These are phyloP conservation scores for Sclerotinia spermophila DNA, from an alignment of 2,329 filamentous ascomycete genomes.

Conservation along the genomic window DNA sequence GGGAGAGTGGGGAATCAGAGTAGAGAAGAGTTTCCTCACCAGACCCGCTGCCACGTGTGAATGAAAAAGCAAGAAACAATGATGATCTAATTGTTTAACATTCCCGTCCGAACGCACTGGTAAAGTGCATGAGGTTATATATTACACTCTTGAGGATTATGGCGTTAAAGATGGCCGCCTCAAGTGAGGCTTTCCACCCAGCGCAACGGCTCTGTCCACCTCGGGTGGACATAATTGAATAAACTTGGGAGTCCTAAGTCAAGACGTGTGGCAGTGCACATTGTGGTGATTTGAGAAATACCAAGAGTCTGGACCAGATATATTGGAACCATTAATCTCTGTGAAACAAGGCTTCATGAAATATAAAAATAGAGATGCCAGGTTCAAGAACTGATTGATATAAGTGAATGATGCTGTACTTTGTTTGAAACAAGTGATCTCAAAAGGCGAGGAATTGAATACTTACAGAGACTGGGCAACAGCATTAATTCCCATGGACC, in stretches of 20 bases:
- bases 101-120: neutral
- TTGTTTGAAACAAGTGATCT: neutral
- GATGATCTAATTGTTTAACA: neutral
- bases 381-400: neutral
- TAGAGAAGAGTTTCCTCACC: neutral
- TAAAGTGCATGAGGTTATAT: slow-evolving; percentile 8
- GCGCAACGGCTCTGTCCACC: neutral
- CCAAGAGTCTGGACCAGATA: neutral
- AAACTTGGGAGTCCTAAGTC: neutral
- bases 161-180: neutral
- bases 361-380: neutral
- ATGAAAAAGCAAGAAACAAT: neutral
- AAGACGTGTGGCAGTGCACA: slow-evolving; percentile 4
- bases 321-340: neutral
- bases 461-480: neutral
- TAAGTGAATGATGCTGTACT: neutral
- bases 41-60: neutral
- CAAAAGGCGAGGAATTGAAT: neutral
- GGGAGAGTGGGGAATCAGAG: neutral
- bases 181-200: neutral
- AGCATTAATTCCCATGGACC: neutral
- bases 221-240: neutral
- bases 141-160: neutral
- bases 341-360: neutral
- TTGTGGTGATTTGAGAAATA: neutral